Evolutionary conservation across 2,329 filamentous ascomycete genomes (phyloP), one percentile per base, ranked within the genome.

Genomic region (Thielaviopsis euricoi): DNA sequence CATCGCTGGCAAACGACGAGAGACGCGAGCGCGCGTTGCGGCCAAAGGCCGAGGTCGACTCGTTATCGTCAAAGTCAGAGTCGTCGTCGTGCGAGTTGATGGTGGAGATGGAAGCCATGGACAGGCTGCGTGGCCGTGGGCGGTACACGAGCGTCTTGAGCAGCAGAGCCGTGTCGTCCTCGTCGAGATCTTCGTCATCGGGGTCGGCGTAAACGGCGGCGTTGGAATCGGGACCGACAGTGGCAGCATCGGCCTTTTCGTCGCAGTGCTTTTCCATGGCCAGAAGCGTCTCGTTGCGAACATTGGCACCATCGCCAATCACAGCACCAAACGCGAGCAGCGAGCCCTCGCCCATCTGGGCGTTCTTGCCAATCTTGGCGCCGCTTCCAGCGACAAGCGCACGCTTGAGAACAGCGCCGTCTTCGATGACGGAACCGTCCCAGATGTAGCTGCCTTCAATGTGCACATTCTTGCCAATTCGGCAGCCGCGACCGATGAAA

Each of bases 381-480:
- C 58, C 60, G 52, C 81, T 80, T 64, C 84, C 82, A 4, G 87
- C 93, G 57, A 98, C 73, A 49, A 98, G 81, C 1, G 89, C 84
- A 62, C 82, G 79, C 9, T 78, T 76, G 53, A 98, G 74, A 23
- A 78, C 78, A 17, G 85, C 77, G 21, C 83, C 83, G 66, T 96
- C 88, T 1, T 82, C 86, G 63, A 98, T 81, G 5, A 78, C 79
- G 0, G 82, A 82, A 64, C 89, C 80, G 64, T 96, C 88, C 90
- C 91, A 97, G 62, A 98, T 81, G 64, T 89, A 91, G 22, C 87
- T 85, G 63, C 88, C 79, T 53, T 86, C 78, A 61, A 98, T 81
- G 43, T 75, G 79, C 26, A 93, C 90, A 63, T 93, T 87, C 63
- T 81, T 84, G 6, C 93, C 93, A 63, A 98, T 93, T 62, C 82